Evolutionary conservation across 192 early-diverging fungal species (phyloP), one percentile per base, ranked within the genome.

Genomic region (Haplosporangium gracile): DNA sequence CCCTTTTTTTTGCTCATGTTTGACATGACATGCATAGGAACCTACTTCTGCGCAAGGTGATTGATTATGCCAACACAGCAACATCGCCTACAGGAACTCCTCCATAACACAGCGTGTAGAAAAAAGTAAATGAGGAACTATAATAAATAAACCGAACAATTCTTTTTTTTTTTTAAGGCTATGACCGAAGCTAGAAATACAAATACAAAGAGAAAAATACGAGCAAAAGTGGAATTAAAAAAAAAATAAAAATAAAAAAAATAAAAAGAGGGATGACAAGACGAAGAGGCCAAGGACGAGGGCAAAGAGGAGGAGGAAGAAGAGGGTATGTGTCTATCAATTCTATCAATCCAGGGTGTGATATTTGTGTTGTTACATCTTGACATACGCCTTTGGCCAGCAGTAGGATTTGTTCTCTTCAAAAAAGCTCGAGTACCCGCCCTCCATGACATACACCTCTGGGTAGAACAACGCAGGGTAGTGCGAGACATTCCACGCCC

Each of bases 381-480:
- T 94, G 20, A 96, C 90, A 86, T 97, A 97, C 42, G 79, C 91
- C 85, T 95, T 91, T 38, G 96, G 96, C 71, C 91, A 85, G 88
- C 96, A 97, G 57, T 89, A 90, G 4, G 83, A 69, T 83, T 93
- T 92, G 85, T 92, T 82, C 36, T 84, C 77, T 49, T 80, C 76
- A 76, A 92, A 97, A 78, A 97, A 97, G 26, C 88, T 88, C 68
- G 93, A 91, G 89, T 97, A 97, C 13, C 97, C 97, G 40, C 96
- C 96, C 74, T 96, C 83, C 70, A 97, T 91, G 26, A 97, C 93
- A 85, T 97, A 97, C 47, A 97, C 89, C 78, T 97, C 94, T 15
- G 97, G 96, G 87, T 96, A 97, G 71, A 94, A 89, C 76, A 97
- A 84, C 34, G 92, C 76, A 34, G 97, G 97, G 85, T 97, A 97